phyloP scores from a whole-genome alignment of 495 filamentous ascomycete species.

The Aspergillus bridgeri region DNA sequence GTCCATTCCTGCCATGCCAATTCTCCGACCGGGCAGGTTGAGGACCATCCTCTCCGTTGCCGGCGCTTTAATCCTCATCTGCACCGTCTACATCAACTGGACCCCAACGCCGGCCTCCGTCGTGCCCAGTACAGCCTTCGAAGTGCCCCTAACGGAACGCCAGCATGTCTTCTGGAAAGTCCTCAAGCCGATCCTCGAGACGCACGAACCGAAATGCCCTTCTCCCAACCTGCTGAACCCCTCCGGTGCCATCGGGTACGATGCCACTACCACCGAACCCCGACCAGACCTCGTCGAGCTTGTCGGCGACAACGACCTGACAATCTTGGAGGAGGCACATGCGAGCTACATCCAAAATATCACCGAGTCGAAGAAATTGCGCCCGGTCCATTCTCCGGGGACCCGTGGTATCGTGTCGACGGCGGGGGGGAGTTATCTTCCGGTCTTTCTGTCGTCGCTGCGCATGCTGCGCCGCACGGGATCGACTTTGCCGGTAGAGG shows the following conservation, averaged over 20 bases:
- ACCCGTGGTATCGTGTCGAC: conserved; percentile 56
- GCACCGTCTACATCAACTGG: conserved; percentile 40
- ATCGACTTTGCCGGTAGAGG: conserved; percentile 54
- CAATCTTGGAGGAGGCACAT: conserved; percentile 41
- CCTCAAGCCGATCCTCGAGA: conserved; percentile 33
- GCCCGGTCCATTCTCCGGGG: conserved; percentile 39
- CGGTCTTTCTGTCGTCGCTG: conserved; percentile 49
- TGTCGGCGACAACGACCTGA: conserved; percentile 30
- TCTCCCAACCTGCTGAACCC: conserved; percentile 23
- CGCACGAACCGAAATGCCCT: conserved; percentile 30
- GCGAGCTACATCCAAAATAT: conserved; percentile 40
- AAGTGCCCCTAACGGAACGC: conserved; percentile 35
- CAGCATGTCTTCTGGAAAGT: conserved; percentile 41
- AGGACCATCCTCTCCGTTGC: conserved; percentile 30
- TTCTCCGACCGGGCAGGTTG: conserved; percentile 31
- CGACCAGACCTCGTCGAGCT: conserved; percentile 33
- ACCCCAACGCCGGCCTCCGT: conserved; percentile 37
- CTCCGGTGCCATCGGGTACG: conserved; percentile 27
- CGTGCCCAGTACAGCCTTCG: conserved; percentile 37
- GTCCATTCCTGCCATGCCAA: conserved; percentile 18
- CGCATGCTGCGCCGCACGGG: conserved; percentile 56
- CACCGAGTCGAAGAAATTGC: conserved; percentile 26
- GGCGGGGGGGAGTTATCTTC: conserved; percentile 43
- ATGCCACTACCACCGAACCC: conserved; percentile 27
- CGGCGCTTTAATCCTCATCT: conserved; percentile 30